phyloP scores from a whole-genome alignment of 2,329 filamentous ascomycete genomes.

The Ceratocystis lukuohia region DNA sequence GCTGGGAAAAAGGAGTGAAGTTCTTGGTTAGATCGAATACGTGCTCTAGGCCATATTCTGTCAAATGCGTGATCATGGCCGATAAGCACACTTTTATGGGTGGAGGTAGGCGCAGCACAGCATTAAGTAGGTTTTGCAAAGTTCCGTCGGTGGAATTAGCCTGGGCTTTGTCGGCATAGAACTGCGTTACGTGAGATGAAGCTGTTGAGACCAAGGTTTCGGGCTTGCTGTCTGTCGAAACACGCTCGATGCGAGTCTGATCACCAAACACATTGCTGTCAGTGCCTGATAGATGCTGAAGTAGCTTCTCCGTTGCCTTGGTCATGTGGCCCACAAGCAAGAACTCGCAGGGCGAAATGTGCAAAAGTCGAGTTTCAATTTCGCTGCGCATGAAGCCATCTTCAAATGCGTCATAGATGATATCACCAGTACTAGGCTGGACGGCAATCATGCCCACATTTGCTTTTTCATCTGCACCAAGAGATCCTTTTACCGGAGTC shows the following conservation, averaged over 20 bases:
- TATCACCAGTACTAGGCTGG: conserved; percentile 87
- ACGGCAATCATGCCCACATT: conserved; percentile 86
- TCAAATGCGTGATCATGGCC: conserved; percentile 87
- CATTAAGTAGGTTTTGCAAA: conserved; percentile 60
- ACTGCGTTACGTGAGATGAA: conserved; percentile 80
- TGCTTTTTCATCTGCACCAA: conserved; percentile 84
- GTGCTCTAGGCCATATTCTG: conserved; percentile 85
- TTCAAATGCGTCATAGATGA: conserved; percentile 90
- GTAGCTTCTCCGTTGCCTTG: conserved; percentile 80
- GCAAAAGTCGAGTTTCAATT: conserved; percentile 85
- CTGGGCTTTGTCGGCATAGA: conserved; percentile 82
- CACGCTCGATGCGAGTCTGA: conserved; percentile 69
- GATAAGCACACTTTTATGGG: conserved; percentile 83
- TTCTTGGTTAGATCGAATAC: conserved; percentile 95
- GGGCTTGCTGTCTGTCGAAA: conserved; percentile 26
- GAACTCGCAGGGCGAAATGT: conserved; percentile 92
- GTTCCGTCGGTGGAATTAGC: conserved; percentile 34
- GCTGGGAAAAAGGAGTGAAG: conserved; percentile 87
- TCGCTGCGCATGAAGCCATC: conserved; percentile 96
- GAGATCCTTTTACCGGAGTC: conserved; percentile 56
- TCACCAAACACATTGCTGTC: conserved; percentile 89
- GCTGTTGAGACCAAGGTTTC: conserved; percentile 19
- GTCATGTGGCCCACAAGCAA: conserved; percentile 84
- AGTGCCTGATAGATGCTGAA: conserved; percentile 78
- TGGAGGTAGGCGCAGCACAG: conserved; percentile 72